Evolutionary conservation across 1,139 yeast species (phyloP).

Genomic region (Scheffersomyces titani): DNA sequence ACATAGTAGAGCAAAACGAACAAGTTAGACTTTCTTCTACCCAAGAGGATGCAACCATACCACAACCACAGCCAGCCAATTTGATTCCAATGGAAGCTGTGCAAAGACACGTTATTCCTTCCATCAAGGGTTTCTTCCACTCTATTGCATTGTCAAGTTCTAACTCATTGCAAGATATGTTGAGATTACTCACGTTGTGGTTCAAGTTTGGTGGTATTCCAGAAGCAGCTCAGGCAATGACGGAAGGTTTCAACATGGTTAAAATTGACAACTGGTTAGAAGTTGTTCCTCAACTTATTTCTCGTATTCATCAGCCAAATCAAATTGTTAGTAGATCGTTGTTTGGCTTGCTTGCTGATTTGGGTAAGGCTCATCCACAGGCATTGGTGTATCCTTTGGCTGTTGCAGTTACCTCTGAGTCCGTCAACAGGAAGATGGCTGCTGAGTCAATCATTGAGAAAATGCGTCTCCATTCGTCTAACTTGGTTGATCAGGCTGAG

Average conservation of each 20-base stretch:
- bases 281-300: conserved; percentile 92
- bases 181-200: conserved; percentile 90
- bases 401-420: conserved; percentile 94
- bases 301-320: conserved; percentile 95
- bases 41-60: conserved; percentile 1
- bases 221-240: conserved; percentile 89
- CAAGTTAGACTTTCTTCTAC: conserved; percentile 17
- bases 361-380: conserved; percentile 96
- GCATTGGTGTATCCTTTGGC: conserved; percentile 94
- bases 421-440: conserved; percentile 85
- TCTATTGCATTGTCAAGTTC: conserved; percentile 87
- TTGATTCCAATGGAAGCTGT: conserved; percentile 59
- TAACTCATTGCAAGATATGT: conserved; percentile 88
- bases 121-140: conserved; percentile 92
- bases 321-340: conserved; percentile 79
- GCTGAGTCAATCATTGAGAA: conserved; percentile 90
- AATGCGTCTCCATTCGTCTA: conserved; percentile 85
- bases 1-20: conserved; percentile 25
- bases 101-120: conserved; percentile 89
- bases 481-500: conserved; percentile 88
- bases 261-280: conserved; percentile 93
- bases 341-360: conserved; percentile 76
- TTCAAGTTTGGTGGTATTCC: conserved; percentile 92
- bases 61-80: conserved; percentile 17
- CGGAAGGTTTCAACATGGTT: conserved; percentile 88